These are phyloP conservation scores for Tetrapisispora nanseiensis DNA, from an alignment of 805 yeast species.

Conservation along the genomic window DNA sequence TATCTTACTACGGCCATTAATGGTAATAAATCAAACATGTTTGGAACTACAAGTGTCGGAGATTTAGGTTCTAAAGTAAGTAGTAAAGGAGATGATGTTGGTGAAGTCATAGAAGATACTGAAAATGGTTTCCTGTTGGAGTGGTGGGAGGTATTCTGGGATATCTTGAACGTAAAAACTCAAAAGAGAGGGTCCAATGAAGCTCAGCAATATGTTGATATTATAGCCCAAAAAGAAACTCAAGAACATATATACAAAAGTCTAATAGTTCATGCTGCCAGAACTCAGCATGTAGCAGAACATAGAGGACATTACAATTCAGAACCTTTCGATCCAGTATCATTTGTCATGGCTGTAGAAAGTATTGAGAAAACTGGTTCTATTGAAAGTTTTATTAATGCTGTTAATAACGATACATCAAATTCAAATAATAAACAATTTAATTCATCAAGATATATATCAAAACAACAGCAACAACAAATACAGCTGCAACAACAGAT, in stretches of 20 bases:
- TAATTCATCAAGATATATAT: constrained; percentile 5
- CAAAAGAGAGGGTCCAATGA: constrained; percentile 50
- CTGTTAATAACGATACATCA: background rate
- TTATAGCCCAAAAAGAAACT: constrained; percentile 47
- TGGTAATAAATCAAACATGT: background rate
- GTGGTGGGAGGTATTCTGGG: constrained; percentile 98
- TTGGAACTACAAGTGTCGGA: background rate
- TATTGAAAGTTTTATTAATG: background rate
- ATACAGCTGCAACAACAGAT: constrained; percentile 4
- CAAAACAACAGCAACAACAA: background rate
- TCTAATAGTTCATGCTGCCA: constrained; percentile 36
- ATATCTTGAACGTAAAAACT: constrained; percentile 73
- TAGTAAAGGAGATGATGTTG: background rate
- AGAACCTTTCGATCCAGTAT: constrained; percentile 23
- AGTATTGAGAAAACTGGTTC: constrained; percentile 2
- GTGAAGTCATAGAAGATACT: constrained; percentile 43
- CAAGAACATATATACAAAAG: constrained; percentile 46
- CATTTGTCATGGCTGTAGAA: constrained; percentile 3
- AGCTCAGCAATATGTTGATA: constrained; percentile 65
- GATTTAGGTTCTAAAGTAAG: background rate
- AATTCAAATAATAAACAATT: background rate
- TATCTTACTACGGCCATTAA: background rate
- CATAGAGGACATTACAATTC: constrained; percentile 31
- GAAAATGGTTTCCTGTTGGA: constrained; percentile 82
- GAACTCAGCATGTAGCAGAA: constrained; percentile 35